These are phyloP conservation scores for Rhizopogon sp. DNA, from an alignment of 768 basidiomycete species.

Conservation along the genomic window DNA sequence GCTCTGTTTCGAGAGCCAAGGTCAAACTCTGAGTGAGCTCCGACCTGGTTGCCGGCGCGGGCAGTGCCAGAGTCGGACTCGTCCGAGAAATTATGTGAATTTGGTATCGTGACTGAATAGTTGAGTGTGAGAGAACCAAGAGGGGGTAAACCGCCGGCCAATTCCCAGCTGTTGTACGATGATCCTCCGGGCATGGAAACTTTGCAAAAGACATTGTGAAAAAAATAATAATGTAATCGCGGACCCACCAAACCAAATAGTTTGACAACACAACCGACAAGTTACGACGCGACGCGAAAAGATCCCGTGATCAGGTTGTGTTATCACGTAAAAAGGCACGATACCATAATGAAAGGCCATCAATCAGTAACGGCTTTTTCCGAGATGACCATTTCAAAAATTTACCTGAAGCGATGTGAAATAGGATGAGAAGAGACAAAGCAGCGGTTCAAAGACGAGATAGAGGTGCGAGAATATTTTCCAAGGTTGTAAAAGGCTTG, in stretches of 20 bases:
- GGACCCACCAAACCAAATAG: constrained; percentile 33
- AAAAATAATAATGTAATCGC: constrained; percentile 9
- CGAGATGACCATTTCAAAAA: neutral
- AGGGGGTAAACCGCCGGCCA: constrained; percentile 6
- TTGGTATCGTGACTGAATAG: constrained; percentile 7
- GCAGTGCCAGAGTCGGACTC: constrained; percentile 15
- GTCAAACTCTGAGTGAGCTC: constrained; percentile 10
- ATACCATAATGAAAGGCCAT: constrained; percentile 18
- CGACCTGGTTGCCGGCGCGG: constrained; percentile 8
- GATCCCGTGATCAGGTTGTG: constrained; percentile 7
- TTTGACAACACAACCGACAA: constrained; percentile 18
- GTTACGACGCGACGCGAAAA: constrained; percentile 11
- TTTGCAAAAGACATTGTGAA: constrained; percentile 21
- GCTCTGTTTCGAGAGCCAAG: constrained; percentile 10
- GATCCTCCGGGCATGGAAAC: constrained; percentile 21
- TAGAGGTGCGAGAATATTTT: neutral
- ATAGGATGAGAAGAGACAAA: neutral
- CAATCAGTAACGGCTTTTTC: neutral
- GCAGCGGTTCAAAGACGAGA: neutral
- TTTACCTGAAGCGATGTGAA: no score
- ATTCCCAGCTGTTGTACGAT: constrained; percentile 8
- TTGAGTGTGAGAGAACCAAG: constrained; percentile 10
- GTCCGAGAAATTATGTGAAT: constrained; percentile 12
- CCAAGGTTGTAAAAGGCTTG: neutral
- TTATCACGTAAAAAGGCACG: constrained; percentile 1